phyloP scores from a whole-genome alignment of 169 alveolate species.

The Cryptosporidium tyzzeri region DNA sequence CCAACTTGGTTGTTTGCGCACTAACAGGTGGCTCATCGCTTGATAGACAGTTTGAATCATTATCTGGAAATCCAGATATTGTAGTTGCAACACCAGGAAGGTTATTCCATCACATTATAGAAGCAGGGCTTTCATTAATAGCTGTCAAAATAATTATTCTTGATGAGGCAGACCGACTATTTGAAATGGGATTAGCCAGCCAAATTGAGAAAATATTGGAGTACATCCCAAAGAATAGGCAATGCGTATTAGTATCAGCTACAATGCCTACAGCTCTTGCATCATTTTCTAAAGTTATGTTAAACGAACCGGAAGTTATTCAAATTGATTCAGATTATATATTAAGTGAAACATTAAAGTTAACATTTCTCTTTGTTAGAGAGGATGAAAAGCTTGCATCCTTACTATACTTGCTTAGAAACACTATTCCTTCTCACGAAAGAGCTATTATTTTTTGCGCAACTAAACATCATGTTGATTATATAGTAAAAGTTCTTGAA shows the following conservation, averaged over 20 bases:
- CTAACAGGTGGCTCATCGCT: slow-evolving; percentile 95
- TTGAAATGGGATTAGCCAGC: slow-evolving; percentile 94
- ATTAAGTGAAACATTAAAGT: slow-evolving; percentile 86
- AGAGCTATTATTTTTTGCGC: slow-evolving; percentile 89
- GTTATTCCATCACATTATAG: slow-evolving; percentile 91
- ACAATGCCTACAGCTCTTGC: slow-evolving; percentile 93
- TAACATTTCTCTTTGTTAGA: slow-evolving; percentile 85
- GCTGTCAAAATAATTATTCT: slow-evolving; percentile 89
- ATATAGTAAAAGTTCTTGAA: slow-evolving; percentile 82
- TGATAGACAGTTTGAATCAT: slow-evolving; percentile 92
- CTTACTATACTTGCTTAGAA: slow-evolving; percentile 86
- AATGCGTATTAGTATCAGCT: slow-evolving; percentile 93
- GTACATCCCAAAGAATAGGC: slow-evolving; percentile 86
- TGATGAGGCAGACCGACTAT: slow-evolving; percentile 96
- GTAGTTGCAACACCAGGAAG: slow-evolving; percentile 97
- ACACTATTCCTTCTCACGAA: slow-evolving; percentile 82
- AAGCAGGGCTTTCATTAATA: slow-evolving; percentile 88
- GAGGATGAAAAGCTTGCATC: slow-evolving; percentile 89
- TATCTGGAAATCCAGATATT: slow-evolving; percentile 94
- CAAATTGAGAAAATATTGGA: slow-evolving; percentile 89
- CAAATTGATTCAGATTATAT: slow-evolving; percentile 90
- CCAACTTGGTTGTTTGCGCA: slow-evolving; percentile 89
- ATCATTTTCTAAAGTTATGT: slow-evolving; percentile 90
- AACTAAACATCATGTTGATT: slow-evolving; percentile 93
- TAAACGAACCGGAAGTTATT: slow-evolving; percentile 91